Base-by-base conservation (phyloP, 75 land plant genomes). In the Picea sitchensis region DNA sequence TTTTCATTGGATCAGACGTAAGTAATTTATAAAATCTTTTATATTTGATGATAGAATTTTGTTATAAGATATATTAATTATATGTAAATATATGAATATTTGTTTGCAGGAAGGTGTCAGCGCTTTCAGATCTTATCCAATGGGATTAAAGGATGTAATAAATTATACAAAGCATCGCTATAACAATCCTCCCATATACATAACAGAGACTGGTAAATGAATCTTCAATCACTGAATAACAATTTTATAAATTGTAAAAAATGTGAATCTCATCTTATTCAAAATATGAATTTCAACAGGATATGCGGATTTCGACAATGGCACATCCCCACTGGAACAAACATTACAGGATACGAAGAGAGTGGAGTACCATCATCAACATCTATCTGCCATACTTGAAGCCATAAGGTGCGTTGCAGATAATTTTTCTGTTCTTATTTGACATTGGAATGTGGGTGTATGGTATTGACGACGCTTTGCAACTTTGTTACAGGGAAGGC, bases 401-500 rank as follows among this genome's bases (percentile, higher is more conserved):
- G 62, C 62, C n/a, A 61, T 61, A 15, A 61, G 62, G 44, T 41
- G 44, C 44, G 44, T 32, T 14, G 4, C 44, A 81, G 51, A 61
- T 18, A 20, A 32, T 64, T 14, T 38, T 38, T 41, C 3, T 41
- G 4, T 41, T 41, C 4, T 41, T 41, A 4, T 41, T 41, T 41
- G 44, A 41, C 44, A 4, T 41, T 41, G 3, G 44, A 4, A 41
- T 41, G 4, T 41, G 44, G 4, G 18, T 59, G 20, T 14, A 15
- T 18, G 61, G 1, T 41, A 41, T 41, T 41, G 44, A 41, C 0
- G 4, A 41, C 0, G 4, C 44, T 41, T 41, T 41, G 44, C 44
- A 41, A 41, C 44, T 41, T 41, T 41, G 44, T 36, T 1, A 36
- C 38, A 85, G 82, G 76, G 83, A 89, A 57, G 93, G 93, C 8